These are phyloP conservation scores for Saccharomycopsis sp. DNA, from an alignment of 805 yeast genomes.

Conservation along the genomic window DNA sequence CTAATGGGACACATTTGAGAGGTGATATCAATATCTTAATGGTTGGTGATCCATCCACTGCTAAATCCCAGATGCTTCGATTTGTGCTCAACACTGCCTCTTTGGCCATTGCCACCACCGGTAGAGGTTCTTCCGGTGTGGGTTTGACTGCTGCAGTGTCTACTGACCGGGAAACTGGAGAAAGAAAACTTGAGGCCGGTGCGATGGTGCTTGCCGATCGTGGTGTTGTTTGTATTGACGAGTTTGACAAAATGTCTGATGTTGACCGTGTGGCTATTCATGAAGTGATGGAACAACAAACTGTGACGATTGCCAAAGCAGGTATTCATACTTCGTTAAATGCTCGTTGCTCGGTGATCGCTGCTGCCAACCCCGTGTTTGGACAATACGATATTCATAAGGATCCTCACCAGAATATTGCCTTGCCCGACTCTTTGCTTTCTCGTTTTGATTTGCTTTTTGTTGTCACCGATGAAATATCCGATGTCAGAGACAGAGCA, in stretches of 20 bases:
- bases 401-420: slow-evolving; percentile 95
- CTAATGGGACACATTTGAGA: slow-evolving; percentile 92
- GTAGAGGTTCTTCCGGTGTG: slow-evolving; percentile 99
- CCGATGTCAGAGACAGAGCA: slow-evolving; percentile 74
- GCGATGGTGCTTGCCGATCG: slow-evolving; percentile 98
- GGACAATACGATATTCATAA: slow-evolving; percentile 95
- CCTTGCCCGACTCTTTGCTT: slow-evolving; percentile 89
- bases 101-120: slow-evolving; percentile 95
- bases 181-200: slow-evolving; percentile 94
- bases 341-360: slow-evolving; percentile 94
- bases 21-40: slow-evolving; percentile 94
- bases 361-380: slow-evolving; percentile 96
- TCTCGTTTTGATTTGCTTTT: slow-evolving; percentile 95
- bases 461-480: slow-evolving; percentile 92
- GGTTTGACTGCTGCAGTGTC: slow-evolving; percentile 99
- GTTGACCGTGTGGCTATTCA: slow-evolving; percentile 96
- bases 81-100: slow-evolving; percentile 94
- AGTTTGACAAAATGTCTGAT: slow-evolving; percentile 97
- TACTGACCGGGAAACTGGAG: slow-evolving; percentile 94
- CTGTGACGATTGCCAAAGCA: slow-evolving; percentile 96
- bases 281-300: slow-evolving; percentile 99
- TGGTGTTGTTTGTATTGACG: slow-evolving; percentile 97
- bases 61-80: slow-evolving; percentile 91
- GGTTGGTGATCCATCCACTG: slow-evolving; percentile 99
- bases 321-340: slow-evolving; percentile 95